phyloP scores from a whole-genome alignment of 768 basidiomycete genomes.

The Rhodotorula babjevae region DNA sequence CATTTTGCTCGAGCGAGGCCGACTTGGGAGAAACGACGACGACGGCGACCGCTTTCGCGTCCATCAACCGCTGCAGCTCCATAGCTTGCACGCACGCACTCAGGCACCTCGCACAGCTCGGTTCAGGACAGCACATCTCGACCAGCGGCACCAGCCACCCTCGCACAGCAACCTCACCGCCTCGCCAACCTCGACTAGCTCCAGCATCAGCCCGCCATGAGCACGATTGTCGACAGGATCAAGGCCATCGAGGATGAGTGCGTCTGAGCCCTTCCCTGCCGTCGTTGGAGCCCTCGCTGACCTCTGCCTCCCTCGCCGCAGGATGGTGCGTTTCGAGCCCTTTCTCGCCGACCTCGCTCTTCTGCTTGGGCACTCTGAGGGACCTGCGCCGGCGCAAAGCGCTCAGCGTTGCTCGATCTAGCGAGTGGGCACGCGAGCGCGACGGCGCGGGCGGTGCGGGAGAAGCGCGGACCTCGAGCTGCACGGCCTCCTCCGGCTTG shows the following conservation, averaged over 20 bases:
- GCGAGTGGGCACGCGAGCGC: background rate
- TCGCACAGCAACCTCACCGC: no score
- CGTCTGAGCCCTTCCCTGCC: constrained; percentile 43
- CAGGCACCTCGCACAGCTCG: background rate
- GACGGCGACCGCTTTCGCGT: no score
- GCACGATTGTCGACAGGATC: constrained; percentile 34
- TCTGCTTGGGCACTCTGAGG: no score
- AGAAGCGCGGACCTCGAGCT: no score
- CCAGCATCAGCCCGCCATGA: background rate
- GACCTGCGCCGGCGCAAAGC: background rate
- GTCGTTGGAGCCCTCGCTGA: background rate
- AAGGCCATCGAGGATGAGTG: constrained; percentile 89
- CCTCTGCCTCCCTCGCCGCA: background rate
- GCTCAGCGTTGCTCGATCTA: background rate
- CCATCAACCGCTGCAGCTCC: background rate
- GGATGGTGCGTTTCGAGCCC: background rate
- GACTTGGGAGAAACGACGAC: no score
- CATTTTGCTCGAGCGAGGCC: no score
- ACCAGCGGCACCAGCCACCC: background rate
- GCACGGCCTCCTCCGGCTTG: no score
- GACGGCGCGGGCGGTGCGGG: no score
- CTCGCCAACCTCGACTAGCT: background rate
- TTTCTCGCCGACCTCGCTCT: background rate
- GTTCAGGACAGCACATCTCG: background rate
- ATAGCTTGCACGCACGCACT: background rate